Conservation (phyloP, 495 filamentous ascomycete species). For the Lasiosphaeria miniovina region DNA sequence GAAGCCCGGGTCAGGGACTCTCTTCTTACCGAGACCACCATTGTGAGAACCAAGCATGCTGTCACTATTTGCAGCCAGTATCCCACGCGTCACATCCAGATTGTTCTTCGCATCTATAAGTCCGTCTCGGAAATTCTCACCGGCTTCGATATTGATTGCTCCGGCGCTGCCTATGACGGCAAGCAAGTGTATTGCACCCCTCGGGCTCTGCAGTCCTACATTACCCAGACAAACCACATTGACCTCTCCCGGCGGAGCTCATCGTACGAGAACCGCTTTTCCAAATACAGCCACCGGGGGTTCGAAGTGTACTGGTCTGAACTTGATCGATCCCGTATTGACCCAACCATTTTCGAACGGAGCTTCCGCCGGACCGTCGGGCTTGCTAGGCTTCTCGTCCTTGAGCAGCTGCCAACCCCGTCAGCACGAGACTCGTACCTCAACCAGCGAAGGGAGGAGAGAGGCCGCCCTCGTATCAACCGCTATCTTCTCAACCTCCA, state of each 20-base stretch:
- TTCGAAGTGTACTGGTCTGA: conserved; percentile 78
- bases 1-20: conserved; percentile 66
- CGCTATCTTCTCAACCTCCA: conserved; percentile 25
- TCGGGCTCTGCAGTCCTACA: conserved; percentile 65
- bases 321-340: conserved; percentile 67
- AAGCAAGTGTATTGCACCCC: conserved; percentile 70
- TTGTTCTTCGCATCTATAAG: conserved; percentile 80
- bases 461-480: conserved; percentile 55
- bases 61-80: conserved; percentile 82
- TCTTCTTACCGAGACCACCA: conserved; percentile 72
- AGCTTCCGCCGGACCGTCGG: conserved; percentile 71
- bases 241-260: conserved; percentile 76
- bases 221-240: conserved; percentile 76
- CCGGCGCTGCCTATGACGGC: conserved; percentile 76
- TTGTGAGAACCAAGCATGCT: conserved; percentile 75
- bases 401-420: conserved; percentile 69
- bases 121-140: conserved; percentile 77
- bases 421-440: conserved; percentile 64
- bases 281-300: conserved; percentile 78
- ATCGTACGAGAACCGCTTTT: conserved; percentile 83
- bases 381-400: conserved; percentile 73
- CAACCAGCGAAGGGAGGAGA: conserved; percentile 61
- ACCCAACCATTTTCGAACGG: conserved; percentile 81
- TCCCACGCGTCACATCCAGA: conserved; percentile 74
- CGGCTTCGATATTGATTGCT: conserved; percentile 82